phyloP scores from a whole-genome alignment of 164 flowering plant species.

The Tetrastigma voinierianum region DNA sequence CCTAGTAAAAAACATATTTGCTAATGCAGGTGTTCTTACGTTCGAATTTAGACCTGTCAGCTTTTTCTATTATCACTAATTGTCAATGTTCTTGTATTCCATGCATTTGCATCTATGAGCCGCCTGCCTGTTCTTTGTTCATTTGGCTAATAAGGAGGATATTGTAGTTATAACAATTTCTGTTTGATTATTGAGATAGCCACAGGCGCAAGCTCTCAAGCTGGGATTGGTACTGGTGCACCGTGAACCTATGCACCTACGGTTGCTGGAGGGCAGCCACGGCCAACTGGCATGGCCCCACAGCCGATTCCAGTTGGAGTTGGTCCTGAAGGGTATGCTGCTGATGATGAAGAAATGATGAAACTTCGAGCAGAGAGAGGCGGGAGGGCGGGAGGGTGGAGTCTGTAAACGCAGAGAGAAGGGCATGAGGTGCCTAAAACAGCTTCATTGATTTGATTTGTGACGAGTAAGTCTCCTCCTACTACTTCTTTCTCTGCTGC shows the following conservation, averaged over 20 bases:
- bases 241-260: conserved; percentile 85
- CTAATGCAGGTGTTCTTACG: too few species aligned
- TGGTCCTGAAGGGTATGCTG: conserved; percentile 40
- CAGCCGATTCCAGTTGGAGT: conserved; percentile 69
- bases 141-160: not conserved
- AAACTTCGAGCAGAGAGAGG: conserved; percentile 76
- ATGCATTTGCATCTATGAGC: too few species aligned
- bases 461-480: too few species aligned
- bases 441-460: conserved; percentile 68
- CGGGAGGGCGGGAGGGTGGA: conserved; percentile 91
- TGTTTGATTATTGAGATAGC: conserved; percentile 17
- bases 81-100: too few species aligned
- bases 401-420: conserved; percentile 56
- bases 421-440: conserved; percentile 86
- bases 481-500: too few species aligned
- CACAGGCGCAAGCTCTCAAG: conserved; percentile 43
- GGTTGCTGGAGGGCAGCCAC: conserved; percentile 76
- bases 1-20: too few species aligned
- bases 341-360: conserved; percentile 69
- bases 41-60: too few species aligned
- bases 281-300: conserved; percentile 73
- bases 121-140: too few species aligned
- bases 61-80: too few species aligned
- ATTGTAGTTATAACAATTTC: not conserved
- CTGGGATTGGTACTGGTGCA: conserved; percentile 31